These are phyloP conservation scores for Sporothrix mexicana DNA, from an alignment of 2,329 filamentous ascomycete species.

Conservation along the genomic window DNA sequence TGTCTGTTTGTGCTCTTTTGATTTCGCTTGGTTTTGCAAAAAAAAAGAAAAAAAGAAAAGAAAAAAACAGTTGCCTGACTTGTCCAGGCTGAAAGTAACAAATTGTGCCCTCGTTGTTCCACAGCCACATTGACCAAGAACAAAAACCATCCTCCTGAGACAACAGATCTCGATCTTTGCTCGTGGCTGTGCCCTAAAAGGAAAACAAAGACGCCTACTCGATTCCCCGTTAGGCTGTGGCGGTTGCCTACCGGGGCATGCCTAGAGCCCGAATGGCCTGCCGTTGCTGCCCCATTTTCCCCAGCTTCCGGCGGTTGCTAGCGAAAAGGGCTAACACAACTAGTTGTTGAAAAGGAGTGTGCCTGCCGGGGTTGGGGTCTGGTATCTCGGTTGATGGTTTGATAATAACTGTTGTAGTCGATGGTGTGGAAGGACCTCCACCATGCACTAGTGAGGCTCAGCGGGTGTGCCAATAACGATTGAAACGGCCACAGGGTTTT, in stretches of 20 bases:
- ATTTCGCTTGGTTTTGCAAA: no score
- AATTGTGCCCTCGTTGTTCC: no score
- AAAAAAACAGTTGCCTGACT: no score
- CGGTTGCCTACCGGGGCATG: neutral
- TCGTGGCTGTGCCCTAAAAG: neutral
- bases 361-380: constrained; percentile 14
- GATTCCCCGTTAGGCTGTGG: no score
- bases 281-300: neutral
- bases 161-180: no score
- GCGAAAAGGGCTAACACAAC: neutral
- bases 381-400: neutral
- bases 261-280: neutral
- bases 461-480: constrained; percentile 7
- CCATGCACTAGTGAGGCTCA: constrained; percentile 26
- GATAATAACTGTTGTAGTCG: no score
- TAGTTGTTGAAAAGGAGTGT: neutral
- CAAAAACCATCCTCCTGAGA: no score
- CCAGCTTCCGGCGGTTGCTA: constrained; percentile 11
- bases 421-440: neutral
- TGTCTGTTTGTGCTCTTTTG: neutral
- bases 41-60: no score
- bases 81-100: no score
- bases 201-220: no score
- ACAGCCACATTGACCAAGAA: no score
- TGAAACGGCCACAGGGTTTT: constrained; percentile 8